These are phyloP conservation scores for Rhodomyrtus psidioides DNA, from an alignment of 441 rosid species.

Conservation along the genomic window DNA sequence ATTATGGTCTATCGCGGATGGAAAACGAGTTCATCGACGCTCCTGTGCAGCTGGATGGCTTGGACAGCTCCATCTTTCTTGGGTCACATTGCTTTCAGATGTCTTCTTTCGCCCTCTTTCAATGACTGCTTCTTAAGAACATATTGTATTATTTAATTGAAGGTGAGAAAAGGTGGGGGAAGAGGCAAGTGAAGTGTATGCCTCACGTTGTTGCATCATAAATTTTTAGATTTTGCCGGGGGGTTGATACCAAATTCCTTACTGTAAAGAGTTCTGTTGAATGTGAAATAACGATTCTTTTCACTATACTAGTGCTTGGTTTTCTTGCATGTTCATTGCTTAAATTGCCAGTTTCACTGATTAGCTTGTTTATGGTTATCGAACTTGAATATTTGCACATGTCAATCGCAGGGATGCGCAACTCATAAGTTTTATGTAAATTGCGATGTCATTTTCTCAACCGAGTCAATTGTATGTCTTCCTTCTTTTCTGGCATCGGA, in stretches of 20 bases:
- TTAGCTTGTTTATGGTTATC: background rate
- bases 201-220: background rate
- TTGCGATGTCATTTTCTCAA: background rate
- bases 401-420: background rate
- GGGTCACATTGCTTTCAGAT: too few relatives aligned
- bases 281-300: background rate
- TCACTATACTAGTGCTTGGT: background rate
- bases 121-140: too few relatives aligned
- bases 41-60: too few relatives aligned
- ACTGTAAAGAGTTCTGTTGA: background rate
- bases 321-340: background rate
- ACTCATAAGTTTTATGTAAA: background rate
- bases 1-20: too few relatives aligned
- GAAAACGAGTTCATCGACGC: too few relatives aligned
- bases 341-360: background rate
- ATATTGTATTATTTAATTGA: too few relatives aligned
- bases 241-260: background rate
- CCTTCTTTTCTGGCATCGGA: background rate
- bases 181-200: background rate
- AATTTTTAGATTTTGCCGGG: background rate
- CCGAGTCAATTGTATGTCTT: background rate
- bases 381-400: background rate
- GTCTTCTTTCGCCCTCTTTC: too few relatives aligned
- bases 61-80: too few relatives aligned
- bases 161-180: too few relatives aligned